Percentiles rank a stretch among this genome's conserved stretches.
Conservation (phyloP, 805 yeast species). For the Wickerhamiella qilinensis region DNA sequence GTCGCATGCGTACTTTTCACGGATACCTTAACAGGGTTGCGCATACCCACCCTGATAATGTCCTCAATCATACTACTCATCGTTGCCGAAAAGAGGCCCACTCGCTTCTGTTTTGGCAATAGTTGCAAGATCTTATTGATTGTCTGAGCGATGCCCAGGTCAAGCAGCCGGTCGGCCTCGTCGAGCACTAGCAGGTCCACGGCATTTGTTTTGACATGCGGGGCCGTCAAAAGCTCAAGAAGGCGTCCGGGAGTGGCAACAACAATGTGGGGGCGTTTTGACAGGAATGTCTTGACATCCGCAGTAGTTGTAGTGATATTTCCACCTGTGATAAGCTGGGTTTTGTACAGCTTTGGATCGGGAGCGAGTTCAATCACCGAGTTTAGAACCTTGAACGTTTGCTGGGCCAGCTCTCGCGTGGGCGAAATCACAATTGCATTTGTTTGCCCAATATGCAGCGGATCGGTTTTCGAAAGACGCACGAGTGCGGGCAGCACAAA, state of each 20-base stretch:
- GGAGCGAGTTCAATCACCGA: conserved; percentile 34
- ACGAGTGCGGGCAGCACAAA: conserved; percentile 59
- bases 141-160: conserved; percentile 55
- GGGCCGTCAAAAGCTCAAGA: conserved; percentile 48
- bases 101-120: conserved; percentile 81
- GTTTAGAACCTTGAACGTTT: conserved; percentile 49
- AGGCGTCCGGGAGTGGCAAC: conserved; percentile 90
- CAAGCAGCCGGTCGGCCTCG: conserved; percentile 84
- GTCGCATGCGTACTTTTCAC: conserved; percentile 34
- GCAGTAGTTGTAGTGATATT: conserved; percentile 31
- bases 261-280: conserved; percentile 49
- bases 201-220: conserved; percentile 40
- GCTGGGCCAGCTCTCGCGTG: conserved; percentile 35
- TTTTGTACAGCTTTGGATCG: conserved; percentile 11
- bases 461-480: conserved; percentile 17
- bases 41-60: conserved; percentile 74
- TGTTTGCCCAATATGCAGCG: conserved; percentile 40
- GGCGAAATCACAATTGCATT: conserved; percentile 63
- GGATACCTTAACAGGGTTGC: conserved; percentile 78
- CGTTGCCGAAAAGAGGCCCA: conserved; percentile 91
- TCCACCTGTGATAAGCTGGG: conserved; percentile 28
- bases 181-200: conserved; percentile 69
- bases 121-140: conserved; percentile 47
- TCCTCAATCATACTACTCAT: conserved; percentile 65
- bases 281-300: conserved; percentile 45